These are phyloP conservation scores for Aspergillus carbonarius DNA, from an alignment of 2,329 filamentous ascomycete genomes.

Conservation along the genomic window DNA sequence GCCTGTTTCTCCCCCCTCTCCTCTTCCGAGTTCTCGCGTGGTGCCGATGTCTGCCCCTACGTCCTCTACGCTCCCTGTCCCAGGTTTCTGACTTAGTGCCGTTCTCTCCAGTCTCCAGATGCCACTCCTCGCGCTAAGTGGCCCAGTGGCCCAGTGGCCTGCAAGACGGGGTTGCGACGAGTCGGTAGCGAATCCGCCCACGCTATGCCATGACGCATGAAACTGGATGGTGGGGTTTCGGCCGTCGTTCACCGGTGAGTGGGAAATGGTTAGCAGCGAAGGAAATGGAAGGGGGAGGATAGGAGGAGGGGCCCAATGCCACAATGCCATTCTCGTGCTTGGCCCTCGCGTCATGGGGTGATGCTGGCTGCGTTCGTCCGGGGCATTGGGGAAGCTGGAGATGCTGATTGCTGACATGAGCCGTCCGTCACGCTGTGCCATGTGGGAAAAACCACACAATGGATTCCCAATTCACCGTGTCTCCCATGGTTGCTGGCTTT, in stretches of 20 bases:
- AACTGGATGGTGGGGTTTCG: conserved; percentile 18
- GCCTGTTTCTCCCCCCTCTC: background rate
- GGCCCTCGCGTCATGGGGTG: background rate
- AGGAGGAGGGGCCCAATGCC: background rate
- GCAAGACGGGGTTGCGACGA: conserved; percentile 7
- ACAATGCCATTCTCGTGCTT: conserved; percentile 1
- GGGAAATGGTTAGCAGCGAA: conserved; percentile 20
- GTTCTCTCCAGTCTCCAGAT: conserved; percentile 6
- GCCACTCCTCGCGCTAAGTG: background rate
- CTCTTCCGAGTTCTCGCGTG: background rate
- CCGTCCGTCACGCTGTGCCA: background rate
- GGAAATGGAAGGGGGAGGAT: conserved; percentile 11
- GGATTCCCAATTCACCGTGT: background rate
- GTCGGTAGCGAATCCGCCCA: conserved; percentile 11
- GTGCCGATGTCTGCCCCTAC: background rate
- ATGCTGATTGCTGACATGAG: background rate
- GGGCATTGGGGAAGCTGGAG: background rate
- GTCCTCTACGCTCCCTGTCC: background rate
- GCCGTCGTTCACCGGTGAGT: conserved; percentile 21
- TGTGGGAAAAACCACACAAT: no score
- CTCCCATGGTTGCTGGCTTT: background rate
- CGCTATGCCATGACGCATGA: conserved; percentile 28
- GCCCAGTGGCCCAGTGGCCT: background rate
- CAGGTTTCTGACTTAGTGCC: conserved; percentile 1
- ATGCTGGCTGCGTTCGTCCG: background rate